These are phyloP conservation scores for Sclerotinia subarctica DNA, from an alignment of 2,329 filamentous ascomycete genomes.

Conservation along the genomic window DNA sequence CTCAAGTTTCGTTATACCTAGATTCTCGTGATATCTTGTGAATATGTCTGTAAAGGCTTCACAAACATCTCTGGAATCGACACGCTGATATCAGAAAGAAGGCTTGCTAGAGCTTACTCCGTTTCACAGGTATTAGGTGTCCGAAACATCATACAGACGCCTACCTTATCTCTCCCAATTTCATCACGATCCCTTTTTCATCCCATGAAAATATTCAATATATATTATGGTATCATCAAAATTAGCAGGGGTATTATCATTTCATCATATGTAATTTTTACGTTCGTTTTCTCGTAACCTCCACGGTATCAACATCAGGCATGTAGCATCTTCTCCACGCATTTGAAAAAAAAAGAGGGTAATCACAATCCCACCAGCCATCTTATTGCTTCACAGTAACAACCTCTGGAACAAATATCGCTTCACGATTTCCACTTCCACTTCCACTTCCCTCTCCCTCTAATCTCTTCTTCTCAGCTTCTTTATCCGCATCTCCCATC, in stretches of 20 bases:
- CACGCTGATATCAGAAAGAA: too few relatives aligned
- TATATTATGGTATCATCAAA: neutral
- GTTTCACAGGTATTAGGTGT: too few relatives aligned
- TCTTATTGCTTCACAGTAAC: neutral
- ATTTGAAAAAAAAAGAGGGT: neutral
- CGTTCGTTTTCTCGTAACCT: neutral
- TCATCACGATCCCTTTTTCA: too few relatives aligned
- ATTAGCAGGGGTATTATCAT: neutral
- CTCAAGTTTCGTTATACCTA: too few relatives aligned
- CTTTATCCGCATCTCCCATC: conserved; percentile 35
- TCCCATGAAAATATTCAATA: neutral
- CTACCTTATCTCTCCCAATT: too few relatives aligned
- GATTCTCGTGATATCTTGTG: too few relatives aligned
- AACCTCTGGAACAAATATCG: neutral
- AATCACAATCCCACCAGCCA: neutral
- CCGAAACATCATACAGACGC: too few relatives aligned
- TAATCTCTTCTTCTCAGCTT: conserved; percentile 27
- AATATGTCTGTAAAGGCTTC: too few relatives aligned
- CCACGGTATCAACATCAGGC: neutral
- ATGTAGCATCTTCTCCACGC: neutral
- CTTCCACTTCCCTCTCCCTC: neutral
- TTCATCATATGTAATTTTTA: neutral
- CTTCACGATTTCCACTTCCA: neutral
- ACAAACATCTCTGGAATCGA: too few relatives aligned
- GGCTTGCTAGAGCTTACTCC: too few relatives aligned